Conservation (phyloP, 306 rosid species). For the Citrullus amarus region DNA sequence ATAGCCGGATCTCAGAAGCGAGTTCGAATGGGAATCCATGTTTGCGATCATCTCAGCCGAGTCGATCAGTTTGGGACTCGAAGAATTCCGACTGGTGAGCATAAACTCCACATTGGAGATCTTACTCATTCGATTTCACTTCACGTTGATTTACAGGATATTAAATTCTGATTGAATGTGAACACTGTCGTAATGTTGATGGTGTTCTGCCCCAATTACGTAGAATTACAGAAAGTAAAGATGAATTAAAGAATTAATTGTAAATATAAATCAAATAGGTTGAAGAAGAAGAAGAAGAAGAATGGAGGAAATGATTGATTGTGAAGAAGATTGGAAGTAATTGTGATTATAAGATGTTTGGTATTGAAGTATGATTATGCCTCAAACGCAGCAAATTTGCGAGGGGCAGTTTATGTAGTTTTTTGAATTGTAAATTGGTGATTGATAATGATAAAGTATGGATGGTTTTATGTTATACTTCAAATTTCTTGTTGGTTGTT, state of each 20-base stretch:
- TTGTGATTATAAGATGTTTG: neutral
- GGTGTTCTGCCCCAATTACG: neutral
- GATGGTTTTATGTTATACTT: neutral
- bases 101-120: conserved; percentile 62
- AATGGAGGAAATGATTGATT: neutral
- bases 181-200: neutral
- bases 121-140: conserved; percentile 44
- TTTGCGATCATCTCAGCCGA: conserved; percentile 54
- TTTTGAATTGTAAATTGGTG: neutral
- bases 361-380: neutral
- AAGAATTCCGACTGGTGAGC: conserved; percentile 76
- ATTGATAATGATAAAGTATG: neutral
- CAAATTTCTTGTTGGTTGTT: no score
- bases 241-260: neutral
- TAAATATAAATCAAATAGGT: neutral
- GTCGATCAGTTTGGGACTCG: conserved; percentile 65
- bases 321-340: neutral
- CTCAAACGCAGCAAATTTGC: neutral
- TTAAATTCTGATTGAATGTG: neutral
- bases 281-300: neutral
- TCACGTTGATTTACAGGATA: conserved; percentile 8
- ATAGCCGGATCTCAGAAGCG: conserved; percentile 35
- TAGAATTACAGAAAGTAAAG: neutral
- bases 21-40: conserved; percentile 37
- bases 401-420: neutral